These are phyloP conservation scores for Aspergillus sp. DNA, from an alignment of 2,329 filamentous ascomycete species.

Conservation along the genomic window DNA sequence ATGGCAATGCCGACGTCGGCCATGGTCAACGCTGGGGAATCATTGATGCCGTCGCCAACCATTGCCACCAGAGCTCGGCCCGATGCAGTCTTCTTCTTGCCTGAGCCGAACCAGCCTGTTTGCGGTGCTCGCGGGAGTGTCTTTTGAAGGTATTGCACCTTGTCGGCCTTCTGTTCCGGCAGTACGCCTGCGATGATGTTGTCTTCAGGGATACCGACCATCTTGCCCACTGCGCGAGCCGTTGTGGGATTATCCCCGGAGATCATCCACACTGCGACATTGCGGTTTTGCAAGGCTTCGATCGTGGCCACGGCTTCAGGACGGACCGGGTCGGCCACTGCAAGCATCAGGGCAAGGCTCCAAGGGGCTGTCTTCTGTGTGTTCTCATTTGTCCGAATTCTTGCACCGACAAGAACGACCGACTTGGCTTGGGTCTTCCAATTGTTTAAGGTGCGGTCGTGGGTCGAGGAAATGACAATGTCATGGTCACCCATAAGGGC, in stretches of 20 bases:
- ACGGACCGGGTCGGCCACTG: slow-evolving; percentile 5
- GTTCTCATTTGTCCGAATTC: neutral
- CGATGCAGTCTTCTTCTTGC: neutral
- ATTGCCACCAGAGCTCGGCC: slow-evolving; percentile 62
- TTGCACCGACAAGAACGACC: neutral
- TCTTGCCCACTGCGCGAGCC: neutral
- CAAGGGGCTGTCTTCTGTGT: neutral
- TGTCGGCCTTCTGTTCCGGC: neutral
- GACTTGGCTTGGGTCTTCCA: slow-evolving; percentile 11
- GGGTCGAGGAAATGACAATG: neutral
- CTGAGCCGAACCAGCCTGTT: neutral
- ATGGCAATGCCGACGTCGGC: slow-evolving; percentile 79
- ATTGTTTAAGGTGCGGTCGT: neutral
- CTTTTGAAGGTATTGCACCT: slow-evolving; percentile 14
- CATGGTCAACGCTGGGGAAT: slow-evolving; percentile 71
- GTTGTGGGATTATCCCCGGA: neutral
- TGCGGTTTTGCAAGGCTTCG: slow-evolving; percentile 3
- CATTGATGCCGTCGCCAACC: slow-evolving; percentile 84
- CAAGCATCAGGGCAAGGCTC: neutral
- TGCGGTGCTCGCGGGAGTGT: slow-evolving; percentile 5
- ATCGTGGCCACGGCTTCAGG: slow-evolving; percentile 5
- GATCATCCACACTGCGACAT: slow-evolving; percentile 1
- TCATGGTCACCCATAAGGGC: neutral
- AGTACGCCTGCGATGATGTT: neutral
- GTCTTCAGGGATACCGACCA: neutral